Evolutionary conservation across 2,329 filamentous ascomycete genomes (phyloP).

Genomic region (Penicillium oxalicum): DNA sequence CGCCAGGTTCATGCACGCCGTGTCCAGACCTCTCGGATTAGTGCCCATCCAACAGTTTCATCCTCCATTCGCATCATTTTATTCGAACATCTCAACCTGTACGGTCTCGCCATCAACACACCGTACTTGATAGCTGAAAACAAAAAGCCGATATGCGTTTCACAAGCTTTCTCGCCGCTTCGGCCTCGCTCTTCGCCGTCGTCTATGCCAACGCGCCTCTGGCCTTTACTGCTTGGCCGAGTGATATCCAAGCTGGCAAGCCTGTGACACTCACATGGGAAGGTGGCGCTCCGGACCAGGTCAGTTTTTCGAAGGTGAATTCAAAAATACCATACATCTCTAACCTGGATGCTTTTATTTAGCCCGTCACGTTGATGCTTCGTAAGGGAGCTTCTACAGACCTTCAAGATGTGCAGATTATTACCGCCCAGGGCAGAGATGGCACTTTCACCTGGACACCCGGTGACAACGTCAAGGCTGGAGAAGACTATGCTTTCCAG

Average conservation of each 20-base stretch:
- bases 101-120: slow-evolving; percentile 13
- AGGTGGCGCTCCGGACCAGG: slow-evolving; percentile 34
- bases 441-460: slow-evolving; percentile 50
- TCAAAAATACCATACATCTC: background rate
- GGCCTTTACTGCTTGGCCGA: slow-evolving; percentile 49
- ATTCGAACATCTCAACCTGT: slow-evolving; percentile 1
- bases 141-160: slow-evolving; percentile 44
- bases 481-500: slow-evolving; percentile 53
- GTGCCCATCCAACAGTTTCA: too few species aligned
- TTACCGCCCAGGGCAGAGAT: slow-evolving; percentile 43
- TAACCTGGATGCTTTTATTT: background rate
- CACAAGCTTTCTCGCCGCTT: slow-evolving; percentile 43
- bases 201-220: slow-evolving; percentile 44
- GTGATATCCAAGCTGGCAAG: slow-evolving; percentile 45
- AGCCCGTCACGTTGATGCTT: slow-evolving; percentile 52
- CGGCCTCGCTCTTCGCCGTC: slow-evolving; percentile 37
- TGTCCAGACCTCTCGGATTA: too few species aligned
- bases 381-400: slow-evolving; percentile 47
- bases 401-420: slow-evolving; percentile 45
- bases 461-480: slow-evolving; percentile 37
- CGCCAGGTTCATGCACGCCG: slow-evolving; percentile 5
- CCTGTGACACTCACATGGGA: slow-evolving; percentile 46
- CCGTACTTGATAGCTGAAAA: background rate
- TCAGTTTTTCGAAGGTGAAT: slow-evolving; percentile 13
- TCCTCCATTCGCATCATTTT: background rate